phyloP scores from a whole-genome alignment of 2,329 filamentous ascomycete species.

The Truncatella angustata region DNA sequence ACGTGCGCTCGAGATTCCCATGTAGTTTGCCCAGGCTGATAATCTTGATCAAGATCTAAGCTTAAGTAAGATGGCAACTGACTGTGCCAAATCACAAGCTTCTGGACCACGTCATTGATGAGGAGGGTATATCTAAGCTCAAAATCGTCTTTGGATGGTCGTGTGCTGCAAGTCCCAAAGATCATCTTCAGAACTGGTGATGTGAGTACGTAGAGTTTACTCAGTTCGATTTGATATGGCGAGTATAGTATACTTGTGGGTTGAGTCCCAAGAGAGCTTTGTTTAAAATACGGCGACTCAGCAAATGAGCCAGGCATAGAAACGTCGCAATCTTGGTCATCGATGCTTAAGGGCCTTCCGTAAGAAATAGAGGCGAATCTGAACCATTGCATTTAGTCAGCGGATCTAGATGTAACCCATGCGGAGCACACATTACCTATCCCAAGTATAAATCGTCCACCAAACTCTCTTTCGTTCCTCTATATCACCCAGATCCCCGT shows the following conservation, averaged over 20 bases:
- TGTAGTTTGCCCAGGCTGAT: neutral
- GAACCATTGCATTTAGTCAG: neutral
- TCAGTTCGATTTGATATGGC: neutral
- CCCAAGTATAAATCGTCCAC: slow-evolving; percentile 1
- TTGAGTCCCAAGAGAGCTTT: neutral
- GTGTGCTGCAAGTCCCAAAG: neutral
- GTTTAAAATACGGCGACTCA: neutral
- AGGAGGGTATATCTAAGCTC: neutral
- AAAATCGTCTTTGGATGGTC: neutral
- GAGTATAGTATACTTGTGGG: neutral
- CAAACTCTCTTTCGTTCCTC: neutral
- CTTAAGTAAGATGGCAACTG: neutral
- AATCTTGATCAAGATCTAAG: neutral
- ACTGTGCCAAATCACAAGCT: neutral
- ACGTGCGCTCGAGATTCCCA: neutral
- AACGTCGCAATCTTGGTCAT: neutral
- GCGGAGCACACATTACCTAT: neutral
- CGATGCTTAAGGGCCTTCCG: neutral
- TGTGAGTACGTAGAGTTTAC: neutral
- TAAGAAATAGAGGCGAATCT: neutral
- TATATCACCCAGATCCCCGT: neutral
- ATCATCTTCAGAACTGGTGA: neutral
- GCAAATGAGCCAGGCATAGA: neutral
- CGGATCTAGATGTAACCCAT: neutral
- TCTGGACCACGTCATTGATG: neutral